A percentile compares a stretch with the other conserved stretches of the same genome.
phyloP scores from a whole-genome alignment of 176 grass and related monocot species.

The Hordeum vulgare region DNA sequence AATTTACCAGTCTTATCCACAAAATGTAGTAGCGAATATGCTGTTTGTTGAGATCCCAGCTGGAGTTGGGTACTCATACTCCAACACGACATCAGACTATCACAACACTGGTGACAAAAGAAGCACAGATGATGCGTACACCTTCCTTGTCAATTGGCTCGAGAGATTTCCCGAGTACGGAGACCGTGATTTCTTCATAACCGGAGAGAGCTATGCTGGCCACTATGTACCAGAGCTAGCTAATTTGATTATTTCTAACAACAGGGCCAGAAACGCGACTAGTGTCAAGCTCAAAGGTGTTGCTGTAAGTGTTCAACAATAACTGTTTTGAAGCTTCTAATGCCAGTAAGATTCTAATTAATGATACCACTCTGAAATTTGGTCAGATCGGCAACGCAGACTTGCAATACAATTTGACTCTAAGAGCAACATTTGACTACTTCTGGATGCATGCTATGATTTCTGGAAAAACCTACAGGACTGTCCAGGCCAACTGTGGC shows the following conservation, averaged over 20 bases:
- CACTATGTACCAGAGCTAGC: constrained; percentile 69
- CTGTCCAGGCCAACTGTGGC: constrained; percentile 41
- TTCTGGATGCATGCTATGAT: constrained; percentile 71
- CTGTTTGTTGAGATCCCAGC: constrained; percentile 62
- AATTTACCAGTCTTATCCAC: background rate
- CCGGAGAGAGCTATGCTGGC: constrained; percentile 67
- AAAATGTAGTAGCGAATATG: constrained; percentile 62
- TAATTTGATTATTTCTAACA: constrained; percentile 48
- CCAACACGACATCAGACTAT: constrained; percentile 58
- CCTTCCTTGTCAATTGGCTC: constrained; percentile 63
- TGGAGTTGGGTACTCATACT: constrained; percentile 74
- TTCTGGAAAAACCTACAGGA: constrained; percentile 43
- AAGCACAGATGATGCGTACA: constrained; percentile 47
- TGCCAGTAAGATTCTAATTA: constrained; percentile 16
- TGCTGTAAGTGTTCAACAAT: constrained; percentile 42
- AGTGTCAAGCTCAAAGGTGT: constrained; percentile 50
- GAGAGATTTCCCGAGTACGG: constrained; percentile 49
- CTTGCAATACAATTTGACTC: constrained; percentile 33
- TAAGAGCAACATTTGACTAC: constrained; percentile 48
- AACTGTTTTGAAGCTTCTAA: constrained; percentile 14
- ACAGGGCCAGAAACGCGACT: constrained; percentile 16
- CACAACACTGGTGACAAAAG: constrained; percentile 43
- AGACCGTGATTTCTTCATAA: constrained; percentile 52
- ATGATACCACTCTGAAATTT: background rate
- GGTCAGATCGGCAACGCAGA: constrained; percentile 58